Evolutionary conservation across 257 asterid species (phyloP), one percentile per base, ranked within the genome.

Genomic region (Lantana camara): DNA sequence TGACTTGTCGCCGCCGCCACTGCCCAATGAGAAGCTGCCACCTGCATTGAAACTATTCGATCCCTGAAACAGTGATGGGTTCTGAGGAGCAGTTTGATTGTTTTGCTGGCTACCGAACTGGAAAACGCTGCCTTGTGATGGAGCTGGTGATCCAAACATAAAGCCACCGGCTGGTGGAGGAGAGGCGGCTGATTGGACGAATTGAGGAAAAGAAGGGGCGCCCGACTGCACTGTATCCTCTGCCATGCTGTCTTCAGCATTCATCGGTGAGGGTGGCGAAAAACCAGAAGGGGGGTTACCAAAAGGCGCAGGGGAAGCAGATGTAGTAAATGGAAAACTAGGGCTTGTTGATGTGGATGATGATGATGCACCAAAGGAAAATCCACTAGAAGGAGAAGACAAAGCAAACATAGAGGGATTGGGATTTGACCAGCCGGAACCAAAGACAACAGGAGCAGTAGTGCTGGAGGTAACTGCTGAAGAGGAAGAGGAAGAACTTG

Each of bases 161-260:
- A 75, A 82, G 47, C 75, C 76, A 2, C 32, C 32, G 32, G 4
- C 32, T 2, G 32, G 32, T 27, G 81, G 15, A 55, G 82, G 85
- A 19, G 80, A 59, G 42, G 66, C 68, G 1, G 79, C 42, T 63
- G 73, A 67, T 72, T 85, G 95, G 56, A 85, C 81, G 35, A 83
- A 87, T 21, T 42, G 48, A 64, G 82, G 60, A 16, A 22, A 53
- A 29, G 70, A 29, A 10, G 75, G 73, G 61, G 71, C 53, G 15
- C 82, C 54, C 17, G 90, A 73, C 69, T 78, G 95, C 74, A 85
- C 75, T 3, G 83, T 74, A 81, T 89, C 97, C 80, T 86, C 96
- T 0, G 90, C 95, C 95, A 89, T 89, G 79, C 90, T 86, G 81
- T 84, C 95, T 73, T 89, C 95, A 9, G 75, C 75, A 63, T 40